Conservation (phyloP, 2,329 filamentous ascomycete genomes). For the Pseudocercospora vitis region DNA sequence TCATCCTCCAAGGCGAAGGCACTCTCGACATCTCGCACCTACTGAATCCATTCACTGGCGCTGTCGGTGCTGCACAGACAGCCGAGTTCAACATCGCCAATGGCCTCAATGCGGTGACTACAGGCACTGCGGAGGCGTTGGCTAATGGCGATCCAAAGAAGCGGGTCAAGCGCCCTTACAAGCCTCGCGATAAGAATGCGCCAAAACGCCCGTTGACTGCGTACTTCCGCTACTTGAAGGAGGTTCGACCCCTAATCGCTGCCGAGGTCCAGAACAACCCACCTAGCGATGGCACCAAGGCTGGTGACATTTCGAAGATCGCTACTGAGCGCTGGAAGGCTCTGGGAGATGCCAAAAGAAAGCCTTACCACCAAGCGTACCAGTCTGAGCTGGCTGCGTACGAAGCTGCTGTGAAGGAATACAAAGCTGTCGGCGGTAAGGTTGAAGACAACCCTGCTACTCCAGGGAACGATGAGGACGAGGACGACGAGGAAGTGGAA, state of each 20-base stretch:
- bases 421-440: conserved; percentile 53
- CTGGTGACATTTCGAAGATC: conserved; percentile 84
- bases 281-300: conserved; percentile 66
- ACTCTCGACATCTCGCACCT: conserved; percentile 37
- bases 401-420: conserved; percentile 56
- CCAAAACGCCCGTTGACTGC: conserved; percentile 92
- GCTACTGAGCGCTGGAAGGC: conserved; percentile 81
- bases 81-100: conserved; percentile 25
- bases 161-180: conserved; percentile 46
- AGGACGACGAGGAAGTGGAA: conserved; percentile 20
- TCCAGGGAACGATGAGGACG: conserved; percentile 25
- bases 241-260: conserved; percentile 79
- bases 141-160: conserved; percentile 31
- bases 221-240: conserved; percentile 93
- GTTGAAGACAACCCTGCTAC: conserved; percentile 28
- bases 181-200: conserved; percentile 75
- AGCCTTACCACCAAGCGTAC: conserved; percentile 63
- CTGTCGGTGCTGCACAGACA: conserved; percentile 29
- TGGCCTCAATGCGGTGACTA: conserved; percentile 4
- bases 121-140: conserved; percentile 5
- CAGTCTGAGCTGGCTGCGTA: conserved; percentile 57
- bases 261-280: conserved; percentile 55
- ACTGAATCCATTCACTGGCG: conserved; percentile 31
- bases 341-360: conserved; percentile 73
- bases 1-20: conserved; percentile 62